Conservation (phyloP, 192 early-diverging fungal species). For the Umbelopsis sp. region DNA sequence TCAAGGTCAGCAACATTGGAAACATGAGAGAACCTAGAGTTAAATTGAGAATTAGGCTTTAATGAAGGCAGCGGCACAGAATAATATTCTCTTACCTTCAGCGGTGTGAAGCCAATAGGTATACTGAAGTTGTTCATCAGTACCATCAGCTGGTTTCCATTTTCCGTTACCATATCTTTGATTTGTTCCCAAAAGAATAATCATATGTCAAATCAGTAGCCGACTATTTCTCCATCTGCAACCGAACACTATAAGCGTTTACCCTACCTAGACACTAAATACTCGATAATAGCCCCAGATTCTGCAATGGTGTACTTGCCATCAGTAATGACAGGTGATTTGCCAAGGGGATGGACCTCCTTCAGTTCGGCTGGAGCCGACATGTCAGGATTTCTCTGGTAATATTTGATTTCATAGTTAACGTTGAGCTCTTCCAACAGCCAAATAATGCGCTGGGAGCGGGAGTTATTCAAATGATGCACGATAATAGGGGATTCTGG, state of each 20-base stretch:
- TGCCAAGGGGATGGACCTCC: constrained; percentile 48
- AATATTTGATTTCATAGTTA: constrained; percentile 44
- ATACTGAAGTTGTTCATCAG: constrained; percentile 3
- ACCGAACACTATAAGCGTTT: background rate
- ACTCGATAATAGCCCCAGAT: constrained; percentile 48
- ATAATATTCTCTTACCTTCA: background rate
- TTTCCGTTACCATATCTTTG: constrained; percentile 15
- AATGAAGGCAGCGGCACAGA: background rate
- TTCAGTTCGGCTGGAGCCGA: constrained; percentile 32
- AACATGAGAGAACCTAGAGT: background rate
- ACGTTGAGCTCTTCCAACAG: constrained; percentile 47
- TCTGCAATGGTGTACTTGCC: constrained; percentile 37
- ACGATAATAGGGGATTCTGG: constrained; percentile 2
- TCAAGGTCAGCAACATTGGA: background rate
- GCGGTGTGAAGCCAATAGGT: constrained; percentile 6
- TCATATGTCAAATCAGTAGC: background rate
- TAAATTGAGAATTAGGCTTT: background rate
- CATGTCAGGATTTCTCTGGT: constrained; percentile 33
- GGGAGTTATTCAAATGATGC: constrained; percentile 48
- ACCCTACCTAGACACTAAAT: background rate
- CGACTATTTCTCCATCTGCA: background rate
- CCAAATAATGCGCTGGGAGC: constrained; percentile 49
- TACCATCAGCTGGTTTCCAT: background rate
- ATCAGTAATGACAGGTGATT: constrained; percentile 48
- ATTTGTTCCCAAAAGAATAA: background rate